These are phyloP conservation scores for Metschnikowia arizonensis DNA, from an alignment of 805 yeast species.

Conservation along the genomic window DNA sequence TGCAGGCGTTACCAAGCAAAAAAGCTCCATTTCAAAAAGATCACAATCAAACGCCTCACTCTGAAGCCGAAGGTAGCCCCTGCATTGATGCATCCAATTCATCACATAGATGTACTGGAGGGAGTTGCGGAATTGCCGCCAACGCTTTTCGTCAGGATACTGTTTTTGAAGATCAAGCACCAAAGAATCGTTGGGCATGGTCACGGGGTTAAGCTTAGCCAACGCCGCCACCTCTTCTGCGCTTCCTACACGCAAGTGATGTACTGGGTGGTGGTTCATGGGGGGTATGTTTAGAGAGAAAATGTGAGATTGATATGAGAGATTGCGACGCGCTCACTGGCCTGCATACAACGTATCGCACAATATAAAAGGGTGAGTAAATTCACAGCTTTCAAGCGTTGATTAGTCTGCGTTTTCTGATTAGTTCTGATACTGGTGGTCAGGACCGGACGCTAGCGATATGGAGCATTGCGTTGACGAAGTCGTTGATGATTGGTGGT, in stretches of 20 bases:
- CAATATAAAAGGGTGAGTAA: no score
- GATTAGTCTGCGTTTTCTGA: no score
- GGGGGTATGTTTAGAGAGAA: not conserved
- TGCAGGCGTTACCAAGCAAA: slow-evolving; percentile 32
- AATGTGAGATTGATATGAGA: not conserved
- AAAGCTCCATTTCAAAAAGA: slow-evolving; percentile 57
- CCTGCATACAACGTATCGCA: no score
- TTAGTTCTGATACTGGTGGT: no score
- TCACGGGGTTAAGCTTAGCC: slow-evolving; percentile 14
- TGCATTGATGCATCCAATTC: slow-evolving; percentile 55
- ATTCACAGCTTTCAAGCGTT: no score
- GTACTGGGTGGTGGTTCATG: slow-evolving; percentile 17
- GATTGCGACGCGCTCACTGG: no score
- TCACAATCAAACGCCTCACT: slow-evolving; percentile 56
- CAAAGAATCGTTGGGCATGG: slow-evolving; percentile 16
- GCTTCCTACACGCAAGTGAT: slow-evolving; percentile 12
- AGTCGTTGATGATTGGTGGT: no score
- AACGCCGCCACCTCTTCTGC: slow-evolving; percentile 15
- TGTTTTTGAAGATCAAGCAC: slow-evolving; percentile 13
- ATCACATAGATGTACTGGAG: slow-evolving; percentile 27
- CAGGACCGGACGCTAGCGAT: no score
- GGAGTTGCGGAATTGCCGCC: slow-evolving; percentile 18
- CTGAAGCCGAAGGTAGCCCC: slow-evolving; percentile 47
- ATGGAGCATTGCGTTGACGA: no score
- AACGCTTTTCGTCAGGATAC: slow-evolving; percentile 16